A percentile compares a stretch with the other conserved stretches of the same genome.
phyloP scores from a whole-genome alignment of 169 alveolate species.

The Hepatocystis sp. region DNA sequence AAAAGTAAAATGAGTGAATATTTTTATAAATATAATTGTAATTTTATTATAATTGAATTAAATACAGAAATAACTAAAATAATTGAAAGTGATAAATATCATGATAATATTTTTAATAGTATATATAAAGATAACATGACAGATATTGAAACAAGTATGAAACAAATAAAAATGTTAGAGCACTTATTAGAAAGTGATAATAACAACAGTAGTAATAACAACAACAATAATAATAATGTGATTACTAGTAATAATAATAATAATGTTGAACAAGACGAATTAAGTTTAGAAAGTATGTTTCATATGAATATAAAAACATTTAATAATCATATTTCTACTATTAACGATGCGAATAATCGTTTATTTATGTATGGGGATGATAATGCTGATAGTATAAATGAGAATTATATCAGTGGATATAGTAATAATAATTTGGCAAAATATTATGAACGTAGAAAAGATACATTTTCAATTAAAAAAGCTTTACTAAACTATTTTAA shows the following conservation, averaged over 20 bases:
- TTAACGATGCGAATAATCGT: constrained; percentile 21
- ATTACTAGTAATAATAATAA: too few species aligned
- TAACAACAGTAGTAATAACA: too few species aligned
- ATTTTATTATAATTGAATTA: constrained; percentile 66
- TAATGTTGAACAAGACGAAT: constrained; percentile 51
- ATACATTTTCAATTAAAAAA: constrained; percentile 30
- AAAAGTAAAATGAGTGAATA: constrained; percentile 42
- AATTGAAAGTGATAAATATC: background rate
- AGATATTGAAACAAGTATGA: constrained; percentile 59
- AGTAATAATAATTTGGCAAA: background rate
- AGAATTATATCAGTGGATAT: too few species aligned
- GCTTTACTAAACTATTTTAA: constrained; percentile 29
- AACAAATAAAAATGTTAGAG: constrained; percentile 58
- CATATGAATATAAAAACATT: constrained; percentile 66
- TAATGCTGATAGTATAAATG: too few species aligned
- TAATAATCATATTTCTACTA: constrained; percentile 59
- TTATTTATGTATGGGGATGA: constrained; percentile 18
- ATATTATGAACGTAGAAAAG: constrained; percentile 3
- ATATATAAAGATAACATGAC: constrained; percentile 37
- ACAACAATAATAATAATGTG: too few species aligned
- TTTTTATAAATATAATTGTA: constrained; percentile 64
- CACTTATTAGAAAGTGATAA: constrained; percentile 38
- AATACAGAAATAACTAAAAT: constrained; percentile 14
- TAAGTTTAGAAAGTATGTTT: constrained; percentile 30
- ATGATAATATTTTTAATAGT: constrained; percentile 9